Evolutionary conservation across 768 basidiomycete species (phyloP), one percentile per base, ranked within the genome.

Genomic region (Tylopilus felleus): DNA sequence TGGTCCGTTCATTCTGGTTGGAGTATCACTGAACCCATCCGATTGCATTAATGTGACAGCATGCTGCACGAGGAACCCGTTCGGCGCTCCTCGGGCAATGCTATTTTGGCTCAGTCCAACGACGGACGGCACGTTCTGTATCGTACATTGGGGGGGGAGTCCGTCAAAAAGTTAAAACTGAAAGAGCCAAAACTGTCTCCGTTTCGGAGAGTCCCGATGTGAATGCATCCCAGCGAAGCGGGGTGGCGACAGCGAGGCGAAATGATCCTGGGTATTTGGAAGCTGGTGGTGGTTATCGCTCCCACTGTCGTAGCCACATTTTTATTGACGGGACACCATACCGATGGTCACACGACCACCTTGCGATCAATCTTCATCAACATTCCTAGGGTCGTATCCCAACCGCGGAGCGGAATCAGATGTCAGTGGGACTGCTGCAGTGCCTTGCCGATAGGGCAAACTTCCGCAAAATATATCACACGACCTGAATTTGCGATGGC

Each of bases 141-240:
- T 51, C 56, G 57, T 63, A 59, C 57, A 59, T 56, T 67, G 69
- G 49, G 43, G 68, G 58, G 63, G 57, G 55, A 51, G 54, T 57
- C 50, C 52, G 66, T 59, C 57, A 72, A 71, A 71, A 71, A 62
- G 62, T 43, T 60, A 60, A 73, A 71, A 70, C 67, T 23, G 48
- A 67, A 68, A 69, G 65, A 72, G 71, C 62, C 65, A 73, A 73
- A 66, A 59, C 52, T 52, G 59, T 57, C 56, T 55, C 65, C 60
- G 52, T 62, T 61, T 51, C 58, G 65, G 61, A 41, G 48, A 41
- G 41, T 46, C 58, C 59, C 61, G 65, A 61, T 40, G 45, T 55
- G 45, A 60, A 55, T 41, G 42, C 48, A 57, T 42, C 51, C 58
- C 57, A 57, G 52, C 58, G 54, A 58, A 59, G 56, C 49, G 56